Evolutionary conservation across 148 eudicot species (phyloP).

Genomic region (Vaccinium corymbosum): DNA sequence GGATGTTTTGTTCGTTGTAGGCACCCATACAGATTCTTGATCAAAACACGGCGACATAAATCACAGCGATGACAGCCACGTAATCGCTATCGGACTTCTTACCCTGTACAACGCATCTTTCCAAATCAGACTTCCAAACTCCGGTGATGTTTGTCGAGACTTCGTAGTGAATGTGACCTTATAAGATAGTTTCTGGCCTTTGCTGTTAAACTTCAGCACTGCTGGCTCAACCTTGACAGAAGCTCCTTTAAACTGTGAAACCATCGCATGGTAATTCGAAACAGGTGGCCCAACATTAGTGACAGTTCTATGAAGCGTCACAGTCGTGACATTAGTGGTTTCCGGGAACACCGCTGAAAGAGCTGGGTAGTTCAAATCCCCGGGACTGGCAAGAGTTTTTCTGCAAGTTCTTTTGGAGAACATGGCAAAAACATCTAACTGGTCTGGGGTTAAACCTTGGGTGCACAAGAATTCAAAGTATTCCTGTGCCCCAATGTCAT

Average conservation of each 20-base stretch:
- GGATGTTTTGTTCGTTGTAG: conserved; percentile 15
- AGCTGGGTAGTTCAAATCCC: conserved; percentile 89
- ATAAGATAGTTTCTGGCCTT: conserved; percentile 54
- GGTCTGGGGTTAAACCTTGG: conserved; percentile 43
- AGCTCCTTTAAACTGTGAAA: conserved; percentile 61
- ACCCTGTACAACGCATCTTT: conserved; percentile 70
- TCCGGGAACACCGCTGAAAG: conserved; percentile 59
- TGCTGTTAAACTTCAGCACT: conserved; percentile 42
- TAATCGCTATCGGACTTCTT: conserved; percentile 69
- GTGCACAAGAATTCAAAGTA: conserved; percentile 85
- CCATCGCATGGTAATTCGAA: conserved; percentile 57
- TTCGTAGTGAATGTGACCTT: conserved; percentile 50
- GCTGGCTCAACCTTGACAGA: conserved; percentile 57
- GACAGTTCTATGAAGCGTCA: conserved; percentile 69
- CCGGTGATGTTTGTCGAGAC: conserved; percentile 46
- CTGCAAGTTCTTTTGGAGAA: conserved; percentile 45
- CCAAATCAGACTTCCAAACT: conserved; percentile 72
- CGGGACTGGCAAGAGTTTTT: conserved; percentile 30
- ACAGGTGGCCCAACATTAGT: conserved; percentile 68
- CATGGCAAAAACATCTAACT: conserved; percentile 60
- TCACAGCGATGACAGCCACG: conserved; percentile 58
- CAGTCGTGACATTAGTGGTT: conserved; percentile 20
- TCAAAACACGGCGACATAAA: conserved; percentile 8
- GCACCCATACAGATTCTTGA: conserved; percentile 12
- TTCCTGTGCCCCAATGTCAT: conserved; percentile 62